phyloP scores from a whole-genome alignment of 805 yeast species.

The Diddensiella caesifluorescens region DNA sequence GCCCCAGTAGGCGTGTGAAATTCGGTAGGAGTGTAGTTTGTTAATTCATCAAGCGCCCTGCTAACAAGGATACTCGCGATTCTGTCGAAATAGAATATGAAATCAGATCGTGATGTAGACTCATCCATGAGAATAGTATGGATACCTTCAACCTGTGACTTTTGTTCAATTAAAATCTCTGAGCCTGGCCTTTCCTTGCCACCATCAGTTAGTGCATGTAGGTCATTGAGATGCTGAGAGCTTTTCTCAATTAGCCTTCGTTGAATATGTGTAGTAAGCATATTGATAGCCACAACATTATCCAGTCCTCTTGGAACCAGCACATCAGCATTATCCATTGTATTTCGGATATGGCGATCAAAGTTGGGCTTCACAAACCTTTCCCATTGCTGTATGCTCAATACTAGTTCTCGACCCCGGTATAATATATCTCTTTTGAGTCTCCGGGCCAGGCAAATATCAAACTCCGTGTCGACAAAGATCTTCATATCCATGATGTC shows the following conservation, averaged over 20 bases:
- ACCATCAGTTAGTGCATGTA: constrained; percentile 50
- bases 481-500: constrained; percentile 80
- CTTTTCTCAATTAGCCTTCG: constrained; percentile 66
- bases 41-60: constrained; percentile 52
- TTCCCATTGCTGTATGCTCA: constrained; percentile 87
- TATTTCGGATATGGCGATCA: constrained; percentile 65
- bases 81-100: constrained; percentile 80
- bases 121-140: constrained; percentile 61
- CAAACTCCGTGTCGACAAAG: constrained; percentile 91
- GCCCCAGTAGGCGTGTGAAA: constrained; percentile 42
- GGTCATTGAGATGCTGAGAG: constrained; percentile 55
- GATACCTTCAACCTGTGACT: constrained; percentile 67
- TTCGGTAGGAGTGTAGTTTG: constrained; percentile 13
- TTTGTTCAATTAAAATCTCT: constrained; percentile 33
- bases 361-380: constrained; percentile 89
- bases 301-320: constrained; percentile 90
- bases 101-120: constrained; percentile 60
- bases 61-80: constrained; percentile 68
- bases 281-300: constrained; percentile 68
- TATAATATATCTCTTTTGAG: constrained; percentile 79
- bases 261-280: constrained; percentile 73
- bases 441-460: constrained; percentile 85
- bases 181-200: constrained; percentile 17
- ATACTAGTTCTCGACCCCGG: constrained; percentile 78
- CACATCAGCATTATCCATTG: constrained; percentile 74